Base-by-base conservation (phyloP, 2,329 filamentous ascomycete genomes). In the Colletotrichum godetiae region DNA sequence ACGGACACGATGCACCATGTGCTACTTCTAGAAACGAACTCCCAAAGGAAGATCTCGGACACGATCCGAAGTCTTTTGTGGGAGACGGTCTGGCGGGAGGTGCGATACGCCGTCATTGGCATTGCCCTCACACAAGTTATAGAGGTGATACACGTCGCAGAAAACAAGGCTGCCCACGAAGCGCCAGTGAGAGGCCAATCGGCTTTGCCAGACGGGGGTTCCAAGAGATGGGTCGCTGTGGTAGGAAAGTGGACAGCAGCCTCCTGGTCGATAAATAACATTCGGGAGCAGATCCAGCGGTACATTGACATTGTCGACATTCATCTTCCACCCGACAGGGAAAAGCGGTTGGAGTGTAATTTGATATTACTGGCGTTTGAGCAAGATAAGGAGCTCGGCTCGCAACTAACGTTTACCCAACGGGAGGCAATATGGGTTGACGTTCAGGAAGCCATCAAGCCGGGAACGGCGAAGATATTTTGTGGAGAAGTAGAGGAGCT, bases 1-100 rank as follows among this genome's bases (percentile, higher is more conserved):
- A 78, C 77, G n/a, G 78, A 79, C 53, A 78, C 78, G 27, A 75
- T 76, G 57, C 77, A 79, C 24, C 78, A 79, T 35, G 78, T 79
- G 7, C 64, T 79, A 15, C 74, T 79, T 7, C 19, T 79, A 12
- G 77, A 79, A 68, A 24, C 78, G 27, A 73, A 75, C 15, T 55
- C 76, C 1, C 60, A 73, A 52, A 73, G 76, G 24, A 58, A 55
- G 11, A 74, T 78, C 5, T 75, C 74, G 4, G 72, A 76, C 57
- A 79, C 78, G 10, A 76, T 79, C 1, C 75, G 77, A 29, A 59
- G 70, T n/a, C 72, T 79, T 11, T 52, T 79, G 15, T 79, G 78
- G 78, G 78, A 79, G 62, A 76, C 78, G 7, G 74, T 76, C 13
- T 79, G 78, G 78, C 69, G 78, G 6, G 78, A 79, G 68, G 77